A percentile compares a stretch with the other conserved stretches of the same genome.
phyloP scores from a whole-genome alignment of 768 basidiomycete species.

The Kwoniella sp. region DNA sequence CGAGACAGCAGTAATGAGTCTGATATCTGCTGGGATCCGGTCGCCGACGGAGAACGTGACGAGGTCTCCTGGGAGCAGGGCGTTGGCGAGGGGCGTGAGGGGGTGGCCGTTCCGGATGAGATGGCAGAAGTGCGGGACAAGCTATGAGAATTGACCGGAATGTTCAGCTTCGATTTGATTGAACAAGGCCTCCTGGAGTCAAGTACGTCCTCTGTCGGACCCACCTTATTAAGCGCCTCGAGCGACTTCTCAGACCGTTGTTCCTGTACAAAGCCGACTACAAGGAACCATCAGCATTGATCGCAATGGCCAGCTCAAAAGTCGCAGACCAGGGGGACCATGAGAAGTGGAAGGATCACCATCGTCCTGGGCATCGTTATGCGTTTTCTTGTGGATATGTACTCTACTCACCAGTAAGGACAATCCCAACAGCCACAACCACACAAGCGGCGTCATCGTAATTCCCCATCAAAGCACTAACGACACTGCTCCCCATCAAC shows the following conservation, averaged over 20 bases:
- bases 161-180: slow-evolving; percentile 18
- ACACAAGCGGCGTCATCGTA: slow-evolving; percentile 93
- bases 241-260: slow-evolving; percentile 90
- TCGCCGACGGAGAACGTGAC: slow-evolving; percentile 88
- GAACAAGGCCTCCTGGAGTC: no score
- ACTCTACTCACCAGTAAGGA: slow-evolving; percentile 74
- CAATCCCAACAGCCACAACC: slow-evolving; percentile 85
- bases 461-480: slow-evolving; percentile 93
- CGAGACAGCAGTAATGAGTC: slow-evolving; percentile 76
- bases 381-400: no score
- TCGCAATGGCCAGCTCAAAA: no score
- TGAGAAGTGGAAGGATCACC: no score
- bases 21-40: slow-evolving; percentile 89
- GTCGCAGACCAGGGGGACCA: no score
- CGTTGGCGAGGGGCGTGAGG: slow-evolving; percentile 85
- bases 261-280: slow-evolving; percentile 94
- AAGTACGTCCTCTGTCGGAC: slow-evolving; percentile 3
- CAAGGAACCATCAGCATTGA: neutral
- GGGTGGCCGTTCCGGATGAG: slow-evolving; percentile 71
- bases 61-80: slow-evolving; percentile 93
- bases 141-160: slow-evolving; percentile 46
- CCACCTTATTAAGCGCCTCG: slow-evolving; percentile 81
- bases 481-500: slow-evolving; percentile 81
- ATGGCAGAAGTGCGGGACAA: slow-evolving; percentile 95
- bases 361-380: no score